phyloP scores from a whole-genome alignment of 2,329 filamentous ascomycete species.

The Penicillium polonicum region DNA sequence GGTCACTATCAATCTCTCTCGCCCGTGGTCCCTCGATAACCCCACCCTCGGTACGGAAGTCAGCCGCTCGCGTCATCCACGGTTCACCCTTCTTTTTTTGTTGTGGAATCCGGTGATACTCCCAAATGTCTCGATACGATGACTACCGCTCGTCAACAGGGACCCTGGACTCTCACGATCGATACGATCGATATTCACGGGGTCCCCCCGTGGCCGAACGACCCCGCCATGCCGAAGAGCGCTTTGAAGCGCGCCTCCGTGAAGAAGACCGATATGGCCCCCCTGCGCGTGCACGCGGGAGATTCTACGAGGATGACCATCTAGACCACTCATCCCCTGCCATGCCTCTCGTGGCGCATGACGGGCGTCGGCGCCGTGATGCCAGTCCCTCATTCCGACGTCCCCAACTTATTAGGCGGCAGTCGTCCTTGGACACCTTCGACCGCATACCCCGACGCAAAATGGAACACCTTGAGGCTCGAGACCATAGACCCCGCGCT shows the following conservation, averaged over 20 bases:
- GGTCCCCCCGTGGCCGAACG: slow-evolving; percentile 38
- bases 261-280: slow-evolving; percentile 46
- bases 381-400: slow-evolving; percentile 54
- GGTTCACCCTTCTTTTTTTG: slow-evolving; percentile 22
- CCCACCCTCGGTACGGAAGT: slow-evolving; percentile 31
- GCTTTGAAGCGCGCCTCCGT: slow-evolving; percentile 39
- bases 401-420: slow-evolving; percentile 71
- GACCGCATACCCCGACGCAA: slow-evolving; percentile 68
- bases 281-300: slow-evolving; percentile 40
- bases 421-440: slow-evolving; percentile 87
- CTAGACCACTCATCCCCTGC: slow-evolving; percentile 46
- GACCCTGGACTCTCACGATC: slow-evolving; percentile 41
- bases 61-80: slow-evolving; percentile 40
- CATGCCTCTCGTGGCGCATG: slow-evolving; percentile 56
- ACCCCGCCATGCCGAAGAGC: slow-evolving; percentile 35
- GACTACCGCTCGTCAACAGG: slow-evolving; percentile 39
- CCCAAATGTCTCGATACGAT: slow-evolving; percentile 39
- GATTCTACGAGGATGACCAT: slow-evolving; percentile 44
- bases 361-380: slow-evolving; percentile 55
- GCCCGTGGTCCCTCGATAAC: slow-evolving; percentile 20
- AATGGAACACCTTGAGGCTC: slow-evolving; percentile 42
- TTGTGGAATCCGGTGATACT: slow-evolving; percentile 4
- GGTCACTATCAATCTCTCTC: not conserved
- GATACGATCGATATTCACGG: slow-evolving; percentile 41
- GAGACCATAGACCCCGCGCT: slow-evolving; percentile 48